Evolutionary conservation across 805 yeast species (phyloP).

Genomic region (Barnettozyma californica): DNA sequence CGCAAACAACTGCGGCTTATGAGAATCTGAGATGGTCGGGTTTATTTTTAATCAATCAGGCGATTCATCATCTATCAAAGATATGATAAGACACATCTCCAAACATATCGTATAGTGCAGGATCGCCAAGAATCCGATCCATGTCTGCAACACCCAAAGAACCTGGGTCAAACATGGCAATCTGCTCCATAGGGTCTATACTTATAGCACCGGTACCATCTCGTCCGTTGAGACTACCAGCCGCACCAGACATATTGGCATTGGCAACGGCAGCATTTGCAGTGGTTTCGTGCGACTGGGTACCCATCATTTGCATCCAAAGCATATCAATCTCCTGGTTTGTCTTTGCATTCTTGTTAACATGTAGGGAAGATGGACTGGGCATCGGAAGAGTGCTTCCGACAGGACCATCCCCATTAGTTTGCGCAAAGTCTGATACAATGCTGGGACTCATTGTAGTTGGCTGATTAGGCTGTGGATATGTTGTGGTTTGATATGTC

Average conservation of each 20-base stretch:
- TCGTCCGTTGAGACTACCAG: background rate
- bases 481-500: background rate
- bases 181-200: background rate
- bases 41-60: background rate
- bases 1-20: background rate
- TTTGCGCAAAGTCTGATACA: background rate
- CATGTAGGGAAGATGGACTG: conserved; percentile 7
- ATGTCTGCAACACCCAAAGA: conserved; percentile 8
- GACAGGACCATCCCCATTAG: background rate
- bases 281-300: conserved; percentile 2
- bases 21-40: background rate
- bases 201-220: background rate
- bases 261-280: background rate
- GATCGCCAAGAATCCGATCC: conserved; percentile 17
- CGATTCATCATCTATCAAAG: background rate
- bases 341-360: conserved; percentile 16
- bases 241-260: background rate
- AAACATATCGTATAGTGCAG: conserved; percentile 19
- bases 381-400: conserved; percentile 4
- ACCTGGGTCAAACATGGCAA: conserved; percentile 8
- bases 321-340: conserved; percentile 19
- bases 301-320: conserved; percentile 25
- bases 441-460: background rate
- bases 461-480: background rate
- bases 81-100: conserved; percentile 7